Base-by-base conservation (phyloP, 805 yeast genomes). In the Komagataella mondaviorum region DNA sequence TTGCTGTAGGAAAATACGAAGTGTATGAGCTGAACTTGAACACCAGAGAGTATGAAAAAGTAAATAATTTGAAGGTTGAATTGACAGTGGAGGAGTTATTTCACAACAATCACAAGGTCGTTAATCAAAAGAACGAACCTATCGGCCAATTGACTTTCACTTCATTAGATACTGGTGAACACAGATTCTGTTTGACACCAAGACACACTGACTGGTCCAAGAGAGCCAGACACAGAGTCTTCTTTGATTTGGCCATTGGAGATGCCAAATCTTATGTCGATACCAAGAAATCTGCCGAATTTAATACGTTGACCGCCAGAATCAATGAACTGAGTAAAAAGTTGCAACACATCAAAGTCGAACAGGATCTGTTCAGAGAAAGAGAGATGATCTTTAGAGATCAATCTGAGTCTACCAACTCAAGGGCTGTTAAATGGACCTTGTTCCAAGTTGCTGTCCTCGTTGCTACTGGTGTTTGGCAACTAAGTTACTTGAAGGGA, bases 31-130 rank as follows among this genome's bases (percentile, higher is more conserved):
- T 67, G 54, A 73, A 77, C 57, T 72, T 73, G 17, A 64, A 68
- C 39, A 65, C 74, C 6, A 60, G 68, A 47, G 74, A 73, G 45
- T 81, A 73, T 62, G 70, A 72, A 59, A 73, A 75, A 50, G 80
- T 77, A 56, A 68, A 72, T n/a, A 74, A 77, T 49, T 66, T 88
- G 60, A 77, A 72, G 49, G 70, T 88, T 51, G 81, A 77, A 58
- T 76, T 85, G 62, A 80, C 88, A 1, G 85, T 86, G 52, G 88
- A 83, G 54, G 87, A 81, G 62, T 82, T 87, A 6, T 85, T 85
- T 57, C 90, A 85, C 65, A 83, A 83, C 64, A 78, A 85, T 66
- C 87, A 85, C 62, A 70, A 84, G 58, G 90, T 85, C 51, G 85
- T 81, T 23, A 77, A 78, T 54, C 90, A 83, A 62, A 83, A 78